Conservation (phyloP, 2,329 filamentous ascomycete species). For the Sporothrix humicola region DNA sequence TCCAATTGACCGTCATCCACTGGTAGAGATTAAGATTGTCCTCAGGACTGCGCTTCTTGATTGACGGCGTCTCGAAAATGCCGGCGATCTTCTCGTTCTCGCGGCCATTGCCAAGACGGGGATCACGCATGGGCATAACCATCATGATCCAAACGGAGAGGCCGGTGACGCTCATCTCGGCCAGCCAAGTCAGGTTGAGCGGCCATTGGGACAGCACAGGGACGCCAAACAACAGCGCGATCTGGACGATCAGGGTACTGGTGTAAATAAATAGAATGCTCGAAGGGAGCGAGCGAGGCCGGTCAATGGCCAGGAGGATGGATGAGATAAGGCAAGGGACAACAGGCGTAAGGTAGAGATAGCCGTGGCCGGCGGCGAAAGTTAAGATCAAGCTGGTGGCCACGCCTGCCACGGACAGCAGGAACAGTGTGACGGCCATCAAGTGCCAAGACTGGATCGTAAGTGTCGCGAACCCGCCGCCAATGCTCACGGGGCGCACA, state of each 20-base stretch:
- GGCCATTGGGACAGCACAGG: constrained; percentile 42
- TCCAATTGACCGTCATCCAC: constrained; percentile 86
- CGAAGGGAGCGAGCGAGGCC: constrained; percentile 42
- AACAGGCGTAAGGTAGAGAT: constrained; percentile 44
- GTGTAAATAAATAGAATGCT: constrained; percentile 43
- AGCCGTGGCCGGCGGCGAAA: constrained; percentile 36
- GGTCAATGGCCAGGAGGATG: constrained; percentile 42
- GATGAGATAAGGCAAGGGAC: constrained; percentile 43
- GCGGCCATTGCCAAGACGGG: constrained; percentile 55
- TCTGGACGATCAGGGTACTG: constrained; percentile 44
- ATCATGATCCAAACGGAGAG: constrained; percentile 60
- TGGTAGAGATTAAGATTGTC: constrained; percentile 81
- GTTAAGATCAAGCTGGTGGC: constrained; percentile 38
- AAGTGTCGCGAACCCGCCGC: constrained; percentile 24
- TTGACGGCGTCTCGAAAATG: constrained; percentile 59
- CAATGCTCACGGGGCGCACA: constrained; percentile 15
- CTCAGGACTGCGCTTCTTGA: constrained; percentile 72
- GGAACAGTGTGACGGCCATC: constrained; percentile 48
- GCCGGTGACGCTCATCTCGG: constrained; percentile 51
- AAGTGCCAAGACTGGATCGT: constrained; percentile 34
- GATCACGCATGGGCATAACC: constrained; percentile 72
- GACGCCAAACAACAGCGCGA: constrained; percentile 44
- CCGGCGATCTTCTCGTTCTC: constrained; percentile 56
- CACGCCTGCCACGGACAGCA: constrained; percentile 47
- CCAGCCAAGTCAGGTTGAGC: constrained; percentile 39